Base-by-base conservation (phyloP, 2,329 filamentous ascomycete species). In the Aspergillus vadensis region DNA sequence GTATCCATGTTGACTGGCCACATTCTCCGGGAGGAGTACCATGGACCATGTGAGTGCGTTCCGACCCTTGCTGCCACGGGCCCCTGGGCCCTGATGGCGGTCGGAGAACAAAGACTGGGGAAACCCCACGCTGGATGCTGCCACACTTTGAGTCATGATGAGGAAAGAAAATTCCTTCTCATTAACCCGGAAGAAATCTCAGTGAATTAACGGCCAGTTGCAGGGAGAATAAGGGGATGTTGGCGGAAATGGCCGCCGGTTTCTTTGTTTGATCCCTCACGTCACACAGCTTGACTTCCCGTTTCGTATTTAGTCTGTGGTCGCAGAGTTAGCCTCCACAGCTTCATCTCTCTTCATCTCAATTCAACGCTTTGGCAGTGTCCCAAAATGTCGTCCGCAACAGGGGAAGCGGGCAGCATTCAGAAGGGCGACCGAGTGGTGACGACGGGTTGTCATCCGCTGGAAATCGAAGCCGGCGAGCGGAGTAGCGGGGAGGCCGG, bases 401-500 rank as follows among this genome's bases (percentile, higher is more conserved):
- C 30, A 36, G 36, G 10, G 4, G 39, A 30, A 27, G 17, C 41
- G 7, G 41, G 39, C 38, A 57, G 49, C n/a, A 7, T 56, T 9
- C 60, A n/a, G 3, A 49, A 52, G 8, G 21, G 51, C 5, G 62
- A 60, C 17, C 27, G 47, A 4, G 32, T 60, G 36, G 43, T 57
- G 12, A 36, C n/a, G 10, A 47, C 36, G 36, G 59, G 41, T 39
- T 44, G 44, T 17, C 48, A 56, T 9, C 54, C 27, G 4, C 53
- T 64, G 41, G 63, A 66, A 43, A 36, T 58, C 17, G 55, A 47
- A 12, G 30, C 49, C 2, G 43, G 51, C 3, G 36, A 47, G 9
- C 57, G 57, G 19, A 21, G 50, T 21, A 17, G 41, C 3, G 57
- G 36, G 1, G 50, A 63, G 10, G 21, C 50, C 7, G 65, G 65